phyloP scores from a whole-genome alignment of 2,329 filamentous ascomycete genomes.

The Ceratocystis papillata region DNA sequence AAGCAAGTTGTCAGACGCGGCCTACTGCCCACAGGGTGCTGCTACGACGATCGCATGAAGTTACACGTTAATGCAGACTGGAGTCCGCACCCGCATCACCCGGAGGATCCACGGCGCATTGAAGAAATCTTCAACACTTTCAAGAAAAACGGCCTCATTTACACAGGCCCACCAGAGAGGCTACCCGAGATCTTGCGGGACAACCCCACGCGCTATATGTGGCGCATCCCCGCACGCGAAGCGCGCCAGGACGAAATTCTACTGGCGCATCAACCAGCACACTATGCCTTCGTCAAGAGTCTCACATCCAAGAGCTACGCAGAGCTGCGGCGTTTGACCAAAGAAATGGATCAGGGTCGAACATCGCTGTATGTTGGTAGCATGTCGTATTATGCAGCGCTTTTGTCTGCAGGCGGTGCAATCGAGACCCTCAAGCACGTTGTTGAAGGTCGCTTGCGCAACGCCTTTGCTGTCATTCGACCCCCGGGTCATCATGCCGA shows the following conservation, averaged over 20 bases:
- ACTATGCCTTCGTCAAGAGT: conserved; percentile 65
- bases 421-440: conserved; percentile 96
- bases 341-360: conserved; percentile 49
- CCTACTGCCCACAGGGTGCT: conserved; percentile 60
- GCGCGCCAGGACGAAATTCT: conserved; percentile 73
- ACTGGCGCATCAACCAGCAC: conserved; percentile 63
- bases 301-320: conserved; percentile 46
- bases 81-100: conserved; percentile 66
- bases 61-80: conserved; percentile 81
- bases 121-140: conserved; percentile 88
- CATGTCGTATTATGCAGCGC: conserved; percentile 68
- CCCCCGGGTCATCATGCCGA: conserved; percentile 95
- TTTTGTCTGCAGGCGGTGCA: conserved; percentile 79
- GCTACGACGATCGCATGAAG: conserved; percentile 92
- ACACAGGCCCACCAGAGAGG: conserved; percentile 45
- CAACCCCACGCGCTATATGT: conserved; percentile 53
- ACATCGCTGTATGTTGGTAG: conserved; percentile 76
- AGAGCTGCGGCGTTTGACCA: conserved; percentile 58
- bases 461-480: conserved; percentile 88
- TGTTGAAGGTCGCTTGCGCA: conserved; percentile 71
- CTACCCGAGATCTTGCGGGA: conserved; percentile 42
- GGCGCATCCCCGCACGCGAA: conserved; percentile 65
- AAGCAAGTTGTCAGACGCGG: conserved; percentile 37
- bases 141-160: conserved; percentile 69
- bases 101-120: conserved; percentile 86